Conservation (phyloP, 164 flowering plant genomes). For the Taxillus chinensis region DNA sequence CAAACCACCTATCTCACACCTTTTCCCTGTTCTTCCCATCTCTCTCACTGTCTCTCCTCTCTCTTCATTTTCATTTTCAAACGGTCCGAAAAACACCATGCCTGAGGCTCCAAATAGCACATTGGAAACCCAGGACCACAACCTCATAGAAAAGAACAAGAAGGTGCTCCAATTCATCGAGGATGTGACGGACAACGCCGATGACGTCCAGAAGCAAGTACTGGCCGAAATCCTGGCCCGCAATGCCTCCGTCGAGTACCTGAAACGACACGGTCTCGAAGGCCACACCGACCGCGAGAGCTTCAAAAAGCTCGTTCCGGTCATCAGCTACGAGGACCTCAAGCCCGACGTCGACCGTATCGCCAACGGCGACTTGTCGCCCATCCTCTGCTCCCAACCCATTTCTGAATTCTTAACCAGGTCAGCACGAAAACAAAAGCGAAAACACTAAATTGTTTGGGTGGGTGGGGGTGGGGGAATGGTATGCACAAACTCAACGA, state of each 20-base stretch:
- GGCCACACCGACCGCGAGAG: constrained; percentile 60
- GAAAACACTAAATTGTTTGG: no score
- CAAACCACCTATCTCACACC: no score
- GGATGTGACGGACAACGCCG: constrained; percentile 62
- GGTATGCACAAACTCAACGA: no score
- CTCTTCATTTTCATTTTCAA: not conserved
- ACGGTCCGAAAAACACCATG: constrained; percentile 28
- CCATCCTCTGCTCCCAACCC: constrained; percentile 60
- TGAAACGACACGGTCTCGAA: constrained; percentile 42
- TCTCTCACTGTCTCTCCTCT: not conserved
- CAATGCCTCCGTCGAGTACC: constrained; percentile 69
- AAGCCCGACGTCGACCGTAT: constrained; percentile 60
- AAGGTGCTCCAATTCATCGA: constrained; percentile 63
- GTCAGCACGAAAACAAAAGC: constrained; percentile 13
- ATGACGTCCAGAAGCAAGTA: constrained; percentile 46
- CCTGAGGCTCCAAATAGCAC: constrained; percentile 60
- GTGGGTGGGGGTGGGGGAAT: not conserved
- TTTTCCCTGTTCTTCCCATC: not conserved
- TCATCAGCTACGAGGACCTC: constrained; percentile 62
- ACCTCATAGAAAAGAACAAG: constrained; percentile 36
- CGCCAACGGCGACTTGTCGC: constrained; percentile 71
- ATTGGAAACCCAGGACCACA: constrained; percentile 2
- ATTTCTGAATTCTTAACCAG: constrained; percentile 87
- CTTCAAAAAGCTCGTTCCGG: constrained; percentile 72
- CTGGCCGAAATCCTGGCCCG: constrained; percentile 58